Conservation (phyloP, 331 rosid species). For the Phaseolus coccineus region DNA sequence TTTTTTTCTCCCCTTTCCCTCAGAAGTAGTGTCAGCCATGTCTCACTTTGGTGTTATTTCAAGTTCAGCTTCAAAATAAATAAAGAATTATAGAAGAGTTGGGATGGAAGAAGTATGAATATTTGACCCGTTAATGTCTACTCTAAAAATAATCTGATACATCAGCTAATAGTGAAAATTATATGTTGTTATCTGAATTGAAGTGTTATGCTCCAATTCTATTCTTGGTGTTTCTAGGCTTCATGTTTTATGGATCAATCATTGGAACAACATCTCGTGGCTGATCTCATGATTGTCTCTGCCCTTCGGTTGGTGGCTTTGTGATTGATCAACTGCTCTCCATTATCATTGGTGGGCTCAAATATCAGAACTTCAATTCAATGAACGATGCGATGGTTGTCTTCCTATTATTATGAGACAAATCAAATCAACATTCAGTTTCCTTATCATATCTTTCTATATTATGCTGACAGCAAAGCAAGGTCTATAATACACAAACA, state of each 20-base stretch:
- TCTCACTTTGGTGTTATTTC: background rate
- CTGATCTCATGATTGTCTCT: slow-evolving; percentile 15
- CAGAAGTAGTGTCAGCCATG: background rate
- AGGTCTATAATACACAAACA: slow-evolving; percentile 25
- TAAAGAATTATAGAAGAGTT: background rate
- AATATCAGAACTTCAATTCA: slow-evolving; percentile 32
- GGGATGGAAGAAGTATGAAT: background rate
- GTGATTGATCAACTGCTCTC: slow-evolving; percentile 31
- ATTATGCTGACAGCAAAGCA: slow-evolving; percentile 39
- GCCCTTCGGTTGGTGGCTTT: slow-evolving; percentile 27
- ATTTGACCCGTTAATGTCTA: background rate
- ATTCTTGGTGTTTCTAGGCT: slow-evolving; percentile 10
- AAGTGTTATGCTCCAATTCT: slow-evolving; percentile 15
- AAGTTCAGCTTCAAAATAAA: slow-evolving; percentile 1
- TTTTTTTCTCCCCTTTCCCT: background rate
- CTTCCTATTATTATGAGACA: slow-evolving; percentile 24
- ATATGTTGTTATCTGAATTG: background rate
- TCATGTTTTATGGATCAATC: background rate
- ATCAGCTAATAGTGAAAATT: background rate
- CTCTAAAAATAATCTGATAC: background rate
- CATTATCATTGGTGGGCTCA: slow-evolving; percentile 43
- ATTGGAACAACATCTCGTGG: background rate
- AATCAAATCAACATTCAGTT: slow-evolving; percentile 22
- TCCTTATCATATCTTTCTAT: slow-evolving; percentile 29
- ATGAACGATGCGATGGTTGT: slow-evolving; percentile 33